Evolutionary conservation across 306 rosid genomes (phyloP).

Genomic region (Ammopiptanthus mongolicus): DNA sequence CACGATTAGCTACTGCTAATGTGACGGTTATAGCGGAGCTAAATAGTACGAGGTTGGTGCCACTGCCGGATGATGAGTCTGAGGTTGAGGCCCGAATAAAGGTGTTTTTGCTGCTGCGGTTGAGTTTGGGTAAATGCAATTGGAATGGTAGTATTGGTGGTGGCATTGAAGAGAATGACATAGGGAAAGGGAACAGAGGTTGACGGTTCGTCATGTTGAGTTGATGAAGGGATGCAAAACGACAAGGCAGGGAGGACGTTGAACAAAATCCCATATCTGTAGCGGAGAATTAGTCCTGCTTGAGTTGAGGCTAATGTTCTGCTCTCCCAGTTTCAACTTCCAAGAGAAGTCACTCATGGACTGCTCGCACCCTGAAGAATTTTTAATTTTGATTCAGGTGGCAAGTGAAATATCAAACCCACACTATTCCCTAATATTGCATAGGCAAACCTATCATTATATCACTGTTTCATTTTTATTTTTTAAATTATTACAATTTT

Average conservation of each 20-base stretch:
- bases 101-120: constrained; percentile 2
- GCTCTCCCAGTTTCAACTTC: no score
- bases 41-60: constrained; percentile 24
- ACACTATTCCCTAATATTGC: no score
- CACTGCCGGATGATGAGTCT: neutral
- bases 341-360: no score
- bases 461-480: no score
- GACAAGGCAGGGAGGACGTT: neutral
- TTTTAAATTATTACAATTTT: no score
- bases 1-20: constrained; percentile 74
- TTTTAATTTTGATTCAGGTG: no score
- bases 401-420: no score
- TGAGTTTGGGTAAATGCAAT: constrained; percentile 9
- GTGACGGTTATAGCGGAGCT: constrained; percentile 40
- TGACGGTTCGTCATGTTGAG: constrained; percentile 12
- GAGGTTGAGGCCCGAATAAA: constrained; percentile 40
- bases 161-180: constrained; percentile 15
- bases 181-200: neutral
- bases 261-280: constrained; percentile 8
- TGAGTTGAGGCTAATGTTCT: no score
- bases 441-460: no score
- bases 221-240: neutral
- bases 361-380: no score
- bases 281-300: no score
- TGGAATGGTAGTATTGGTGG: neutral